A percentile compares a stretch with the other conserved stretches of the same genome.
Conservation (phyloP, 768 basidiomycete genomes). For the Russula foetens region DNA sequence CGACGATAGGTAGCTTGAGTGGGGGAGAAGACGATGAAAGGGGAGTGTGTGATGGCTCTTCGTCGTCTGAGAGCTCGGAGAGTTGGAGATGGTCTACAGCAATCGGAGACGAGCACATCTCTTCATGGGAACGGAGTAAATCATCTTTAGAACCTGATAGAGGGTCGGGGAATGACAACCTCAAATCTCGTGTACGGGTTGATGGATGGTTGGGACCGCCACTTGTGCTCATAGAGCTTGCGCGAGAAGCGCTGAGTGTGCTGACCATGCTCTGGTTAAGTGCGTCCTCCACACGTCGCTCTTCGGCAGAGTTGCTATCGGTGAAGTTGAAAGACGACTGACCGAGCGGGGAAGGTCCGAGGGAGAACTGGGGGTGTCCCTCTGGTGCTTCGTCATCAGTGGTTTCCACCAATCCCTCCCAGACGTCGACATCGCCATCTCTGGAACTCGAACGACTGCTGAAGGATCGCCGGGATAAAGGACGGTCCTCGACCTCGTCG, state of each 20-base stretch:
- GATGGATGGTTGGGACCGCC: slow-evolving; percentile 36
- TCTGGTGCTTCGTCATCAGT: slow-evolving; percentile 39
- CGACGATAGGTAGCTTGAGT: slow-evolving; percentile 26
- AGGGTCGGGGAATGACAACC: slow-evolving; percentile 79
- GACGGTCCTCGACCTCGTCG: slow-evolving; percentile 42
- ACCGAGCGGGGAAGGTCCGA: slow-evolving; percentile 10
- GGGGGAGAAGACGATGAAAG: slow-evolving; percentile 16
- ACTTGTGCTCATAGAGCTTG: slow-evolving; percentile 42
- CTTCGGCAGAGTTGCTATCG: slow-evolving; percentile 37
- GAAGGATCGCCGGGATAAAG: slow-evolving; percentile 62
- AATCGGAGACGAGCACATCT: slow-evolving; percentile 31
- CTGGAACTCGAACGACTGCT: slow-evolving; percentile 60
- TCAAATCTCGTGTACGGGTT: slow-evolving; percentile 60
- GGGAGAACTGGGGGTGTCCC: slow-evolving; percentile 22
- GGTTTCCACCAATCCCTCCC: slow-evolving; percentile 72
- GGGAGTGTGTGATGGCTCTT: slow-evolving; percentile 5
- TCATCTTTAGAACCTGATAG: slow-evolving; percentile 64
- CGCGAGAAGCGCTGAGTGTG: slow-evolving; percentile 67
- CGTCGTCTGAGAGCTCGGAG: slow-evolving; percentile 20
- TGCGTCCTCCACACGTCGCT: slow-evolving; percentile 61
- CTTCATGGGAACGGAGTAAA: slow-evolving; percentile 48
- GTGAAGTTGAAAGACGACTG: neutral
- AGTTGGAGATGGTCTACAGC: slow-evolving; percentile 27
- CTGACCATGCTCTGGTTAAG: slow-evolving; percentile 80
- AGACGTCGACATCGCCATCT: slow-evolving; percentile 62